Evolutionary conservation across 176 grass and related monocot species (phyloP).

Genomic region (Sorghum bicolor): Sorghum_bicolor_NCBIv3 NC_012878.2:56672501-56673000

Average conservation of each 20-base stretch:
- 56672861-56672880: constrained; percentile 15
- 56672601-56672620: constrained; percentile 89
- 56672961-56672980: neutral
- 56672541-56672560: constrained; percentile 79
- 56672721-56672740: neutral
- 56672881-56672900: constrained; percentile 60
- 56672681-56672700: neutral
- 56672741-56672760: constrained; percentile 90
- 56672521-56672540: neutral
- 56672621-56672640: constrained; percentile 71
- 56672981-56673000: neutral
- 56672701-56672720: neutral
- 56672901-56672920: constrained; percentile 96
- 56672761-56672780: constrained; percentile 83
- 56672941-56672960: constrained; percentile 21
- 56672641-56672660: neutral
- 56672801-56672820: constrained; percentile 92
- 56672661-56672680: neutral
- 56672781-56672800: constrained; percentile 92
- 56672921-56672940: constrained; percentile 98
- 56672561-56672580: constrained; percentile 86
- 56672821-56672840: constrained; percentile 12
- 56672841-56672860: neutral
- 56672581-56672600: constrained; percentile 79
- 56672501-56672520: neutral